Base-by-base conservation (phyloP, 805 yeast species). In the Myxozyma kluyveri region DNA sequence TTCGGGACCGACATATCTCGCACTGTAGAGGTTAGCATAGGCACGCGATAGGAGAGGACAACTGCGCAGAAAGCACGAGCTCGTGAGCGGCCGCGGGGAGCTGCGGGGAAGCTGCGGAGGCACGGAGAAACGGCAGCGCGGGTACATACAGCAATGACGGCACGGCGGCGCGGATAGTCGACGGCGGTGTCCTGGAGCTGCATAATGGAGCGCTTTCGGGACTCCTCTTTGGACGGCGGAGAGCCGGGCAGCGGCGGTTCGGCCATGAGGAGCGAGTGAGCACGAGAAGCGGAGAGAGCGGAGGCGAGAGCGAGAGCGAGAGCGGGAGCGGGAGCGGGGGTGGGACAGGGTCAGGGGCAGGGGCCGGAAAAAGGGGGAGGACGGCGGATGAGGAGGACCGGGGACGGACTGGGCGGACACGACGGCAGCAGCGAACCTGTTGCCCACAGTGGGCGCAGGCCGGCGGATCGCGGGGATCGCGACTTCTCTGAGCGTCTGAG, bases 61-160 rank as follows among this genome's bases (percentile, higher is more conserved):
- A 6, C 7, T 38, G 9, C 19, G 14, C 27, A 18, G 33, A 14
- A 14, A 29, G 21, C 42, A 18, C 17, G 21, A 17, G n/a, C 19
- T 17, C 14, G 21, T 38, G 21, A n/a, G 23, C 6, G n/a, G n/a
- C n/a, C n/a, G n/a, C n/a, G n/a, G n/a, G n/a, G n/a, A n/a, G n/a
- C n/a, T n/a, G n/a, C n/a, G n/a, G n/a, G n/a, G n/a, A n/a, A n/a
- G n/a, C n/a, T n/a, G n/a, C n/a, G n/a, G n/a, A 29, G 14, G 14
- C 22, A 38, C 19, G 21, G 2, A n/a, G 22, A 45, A 32, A 19
- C n/a, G 32, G 31, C 14, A 17, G 42, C 24, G 17, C n/a, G n/a
- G n/a, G n/a, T 19, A 31, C 55, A 22, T n/a, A 53, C 57, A 10
- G 57, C 57, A 33, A 53, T 45, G 17, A 42, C 27, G 3, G 57